phyloP scores from a whole-genome alignment of 2,329 filamentous ascomycete species.

The Aspergillus jensenii region DNA sequence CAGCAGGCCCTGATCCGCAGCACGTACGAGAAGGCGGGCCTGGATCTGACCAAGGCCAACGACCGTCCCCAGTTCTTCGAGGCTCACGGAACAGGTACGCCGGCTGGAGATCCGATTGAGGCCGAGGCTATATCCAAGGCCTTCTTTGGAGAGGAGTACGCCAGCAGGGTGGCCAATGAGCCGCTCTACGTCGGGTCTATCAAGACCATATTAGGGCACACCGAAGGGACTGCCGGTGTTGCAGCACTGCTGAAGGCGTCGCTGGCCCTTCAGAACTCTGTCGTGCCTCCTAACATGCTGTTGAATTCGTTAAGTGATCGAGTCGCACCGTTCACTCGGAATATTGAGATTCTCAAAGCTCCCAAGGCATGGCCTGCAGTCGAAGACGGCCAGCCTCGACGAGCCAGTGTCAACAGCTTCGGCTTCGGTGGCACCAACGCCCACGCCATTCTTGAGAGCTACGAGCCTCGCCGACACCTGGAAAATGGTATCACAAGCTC shows the following conservation, averaged over 20 bases:
- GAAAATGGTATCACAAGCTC: neutral
- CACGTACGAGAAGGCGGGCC: slow-evolving; percentile 5
- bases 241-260: slow-evolving; percentile 19
- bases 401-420: slow-evolving; percentile 4
- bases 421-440: slow-evolving; percentile 16
- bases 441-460: slow-evolving; percentile 15
- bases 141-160: slow-evolving; percentile 11
- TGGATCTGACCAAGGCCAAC: slow-evolving; percentile 11
- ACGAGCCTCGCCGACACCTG: neutral
- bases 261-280: slow-evolving; percentile 4
- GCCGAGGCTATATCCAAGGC: slow-evolving; percentile 25
- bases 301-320: neutral
- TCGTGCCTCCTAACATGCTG: slow-evolving; percentile 20
- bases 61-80: slow-evolving; percentile 38
- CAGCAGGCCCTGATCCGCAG: slow-evolving; percentile 3
- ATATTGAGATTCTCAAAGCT: neutral
- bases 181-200: slow-evolving; percentile 24
- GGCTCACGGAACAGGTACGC: slow-evolving; percentile 43
- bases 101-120: slow-evolving; percentile 32
- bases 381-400: neutral
- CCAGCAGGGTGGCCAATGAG: neutral
- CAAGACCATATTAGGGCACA: slow-evolving; percentile 27
- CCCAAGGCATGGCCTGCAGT: neutral
- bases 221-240: slow-evolving; percentile 32
- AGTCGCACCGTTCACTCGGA: neutral